Evolutionary conservation across 306 rosid genomes (phyloP).

Genomic region (Coriaria nepalensis): DNA sequence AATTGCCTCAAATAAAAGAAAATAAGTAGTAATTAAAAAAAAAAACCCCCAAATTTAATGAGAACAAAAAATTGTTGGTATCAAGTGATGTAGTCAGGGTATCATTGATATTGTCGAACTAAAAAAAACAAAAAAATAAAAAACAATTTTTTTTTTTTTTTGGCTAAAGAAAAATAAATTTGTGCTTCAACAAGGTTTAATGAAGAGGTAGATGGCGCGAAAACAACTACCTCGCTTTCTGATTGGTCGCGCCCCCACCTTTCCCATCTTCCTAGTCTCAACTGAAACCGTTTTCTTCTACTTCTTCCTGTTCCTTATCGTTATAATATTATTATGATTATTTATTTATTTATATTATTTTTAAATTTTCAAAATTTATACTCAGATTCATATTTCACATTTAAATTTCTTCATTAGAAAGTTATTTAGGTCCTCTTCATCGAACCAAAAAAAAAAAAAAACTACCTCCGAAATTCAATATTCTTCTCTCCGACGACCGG

Average conservation of each 20-base stretch:
- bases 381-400: constrained; percentile 4
- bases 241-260: not conserved
- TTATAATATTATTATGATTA: no score
- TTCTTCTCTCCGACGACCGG: constrained; percentile 2
- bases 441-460: not conserved
- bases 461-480: not conserved
- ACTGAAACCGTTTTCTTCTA: constrained; percentile 7
- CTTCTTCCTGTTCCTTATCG: not conserved
- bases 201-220: constrained; percentile 13
- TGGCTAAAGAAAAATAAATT: no score
- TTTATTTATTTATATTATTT: constrained; percentile 1
- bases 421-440: not conserved
- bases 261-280: not conserved
- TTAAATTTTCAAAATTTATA: not conserved
- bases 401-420: constrained; percentile 2
- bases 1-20: no score
- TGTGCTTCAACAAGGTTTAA: not conserved
- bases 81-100: no score
- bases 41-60: no score
- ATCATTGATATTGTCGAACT: no score
- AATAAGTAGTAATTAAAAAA: no score
- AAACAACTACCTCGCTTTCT: constrained; percentile 5
- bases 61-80: no score
- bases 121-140: no score
- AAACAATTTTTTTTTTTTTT: no score